Evolutionary conservation across 1,284 basidiomycete species (phyloP), one percentile per base, ranked within the genome.

Genomic region (Cutaneotrichosporon sp.): DNA sequence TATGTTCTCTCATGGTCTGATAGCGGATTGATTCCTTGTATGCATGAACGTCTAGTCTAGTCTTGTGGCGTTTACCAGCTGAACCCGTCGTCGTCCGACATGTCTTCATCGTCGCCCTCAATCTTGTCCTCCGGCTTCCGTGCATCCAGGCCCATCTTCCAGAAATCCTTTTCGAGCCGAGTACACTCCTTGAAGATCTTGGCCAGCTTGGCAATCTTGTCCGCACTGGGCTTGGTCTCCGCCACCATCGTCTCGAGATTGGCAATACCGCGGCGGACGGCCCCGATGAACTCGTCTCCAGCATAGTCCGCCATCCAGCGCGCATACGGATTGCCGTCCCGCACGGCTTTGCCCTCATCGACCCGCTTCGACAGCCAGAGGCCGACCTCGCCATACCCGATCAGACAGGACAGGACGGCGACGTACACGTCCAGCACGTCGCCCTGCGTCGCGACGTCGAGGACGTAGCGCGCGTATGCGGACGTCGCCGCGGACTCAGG

Each of bases 341-440:
- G 67, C 32, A 77, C 71, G 2, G 86, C 81, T 78, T 78, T 70
- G 2, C 79, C 78, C 27, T 70, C 68, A 19, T 67, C 62, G 1
- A 83, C 79, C 56, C 85, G 79, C 46, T 77, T 80, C 70, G 80
- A 81, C 42, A 88, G 76, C 86, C 83, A 93, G 35, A 89, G 75
- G 0, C 91, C 93, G 0, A 94, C 88, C 70, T 96, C 89, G n/a
- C 90, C 93, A 66, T 97, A 97, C 0, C 93, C 93, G 0, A 96
- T 76, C 12, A 96, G 78, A 70, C 93, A 97, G 5, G 88, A 86
- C 16, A 86, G 83, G 2, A 93, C 81, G 0, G 89, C 88, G 68
- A 96, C 84, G 20, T 88, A 74, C 11, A 93, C 76, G 56, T 84
- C 85, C 25, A 84, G 81, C 12, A 82, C 72, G 66, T 91, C 88